phyloP scores from a whole-genome alignment of 225 moss, liverwort and hornwort genomes.

The Straminergon stramineum region DNA sequence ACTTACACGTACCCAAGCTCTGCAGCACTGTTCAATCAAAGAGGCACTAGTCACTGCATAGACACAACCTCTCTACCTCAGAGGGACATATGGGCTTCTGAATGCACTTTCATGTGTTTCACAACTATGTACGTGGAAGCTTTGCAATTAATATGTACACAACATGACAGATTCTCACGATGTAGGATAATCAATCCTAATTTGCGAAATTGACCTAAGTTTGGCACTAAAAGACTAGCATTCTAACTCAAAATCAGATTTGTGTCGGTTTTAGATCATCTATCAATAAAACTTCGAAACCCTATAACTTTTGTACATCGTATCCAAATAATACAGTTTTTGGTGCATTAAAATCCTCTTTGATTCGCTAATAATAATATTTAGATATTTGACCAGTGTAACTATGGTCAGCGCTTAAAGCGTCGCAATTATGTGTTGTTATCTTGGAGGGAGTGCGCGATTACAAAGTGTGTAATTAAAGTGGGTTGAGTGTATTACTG shows the following conservation, averaged over 20 bases:
- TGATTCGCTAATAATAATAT: neutral
- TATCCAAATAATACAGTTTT: neutral
- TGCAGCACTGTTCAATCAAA: neutral
- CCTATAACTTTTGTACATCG: neutral
- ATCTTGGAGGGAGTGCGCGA: neutral
- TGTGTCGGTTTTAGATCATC: neutral
- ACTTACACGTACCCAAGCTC: neutral
- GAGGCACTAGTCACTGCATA: neutral
- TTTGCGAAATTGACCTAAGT: neutral
- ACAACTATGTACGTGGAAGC: neutral
- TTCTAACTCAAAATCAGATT: neutral
- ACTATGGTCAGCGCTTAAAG: neutral
- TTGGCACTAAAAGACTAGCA: neutral
- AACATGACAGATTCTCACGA: neutral
- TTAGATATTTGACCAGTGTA: neutral
- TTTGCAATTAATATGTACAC: neutral
- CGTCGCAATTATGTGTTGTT: no score
- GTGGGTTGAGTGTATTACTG: slow-evolving; percentile 24
- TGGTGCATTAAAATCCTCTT: neutral
- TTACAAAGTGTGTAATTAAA: neutral
- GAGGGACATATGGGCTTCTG: neutral
- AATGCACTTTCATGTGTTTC: neutral
- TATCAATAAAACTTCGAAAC: neutral
- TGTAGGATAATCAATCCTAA: neutral
- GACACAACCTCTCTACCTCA: neutral